Conservation (phyloP, 2,329 filamentous ascomycete species). For the Botrytis galanthina region DNA sequence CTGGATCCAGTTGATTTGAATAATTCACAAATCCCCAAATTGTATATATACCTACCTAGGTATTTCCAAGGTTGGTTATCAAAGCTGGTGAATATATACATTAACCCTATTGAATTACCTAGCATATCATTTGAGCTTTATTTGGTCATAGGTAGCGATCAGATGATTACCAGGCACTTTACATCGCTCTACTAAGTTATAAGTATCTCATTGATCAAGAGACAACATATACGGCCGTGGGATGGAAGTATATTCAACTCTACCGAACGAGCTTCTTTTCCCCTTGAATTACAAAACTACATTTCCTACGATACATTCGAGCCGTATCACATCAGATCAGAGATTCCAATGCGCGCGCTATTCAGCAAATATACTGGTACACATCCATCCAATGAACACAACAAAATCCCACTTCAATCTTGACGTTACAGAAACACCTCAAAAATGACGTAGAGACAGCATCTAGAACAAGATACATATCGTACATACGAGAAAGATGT, state of each 20-base stretch:
- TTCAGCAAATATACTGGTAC: neutral
- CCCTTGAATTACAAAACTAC: neutral
- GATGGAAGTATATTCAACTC: neutral
- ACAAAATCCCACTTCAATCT: neutral
- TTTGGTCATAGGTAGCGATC: neutral
- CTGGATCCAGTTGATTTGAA: neutral
- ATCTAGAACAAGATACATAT: neutral
- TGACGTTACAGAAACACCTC: neutral
- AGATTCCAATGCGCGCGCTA: neutral
- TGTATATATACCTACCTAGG: neutral
- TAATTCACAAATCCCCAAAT: neutral
- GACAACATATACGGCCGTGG: neutral
- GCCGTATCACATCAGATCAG: neutral
- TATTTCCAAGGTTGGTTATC: neutral
- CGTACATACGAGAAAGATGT: neutral
- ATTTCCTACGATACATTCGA: neutral
- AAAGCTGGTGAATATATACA: neutral
- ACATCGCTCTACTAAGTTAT: neutral
- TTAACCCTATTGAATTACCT: neutral
- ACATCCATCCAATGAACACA: neutral
- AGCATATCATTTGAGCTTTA: neutral
- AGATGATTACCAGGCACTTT: neutral
- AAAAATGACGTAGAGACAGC: neutral
- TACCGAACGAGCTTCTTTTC: neutral
- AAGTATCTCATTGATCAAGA: neutral